Conservation (phyloP, 2,329 filamentous ascomycete genomes). For the Aspergillus pseudoglaucus region DNA sequence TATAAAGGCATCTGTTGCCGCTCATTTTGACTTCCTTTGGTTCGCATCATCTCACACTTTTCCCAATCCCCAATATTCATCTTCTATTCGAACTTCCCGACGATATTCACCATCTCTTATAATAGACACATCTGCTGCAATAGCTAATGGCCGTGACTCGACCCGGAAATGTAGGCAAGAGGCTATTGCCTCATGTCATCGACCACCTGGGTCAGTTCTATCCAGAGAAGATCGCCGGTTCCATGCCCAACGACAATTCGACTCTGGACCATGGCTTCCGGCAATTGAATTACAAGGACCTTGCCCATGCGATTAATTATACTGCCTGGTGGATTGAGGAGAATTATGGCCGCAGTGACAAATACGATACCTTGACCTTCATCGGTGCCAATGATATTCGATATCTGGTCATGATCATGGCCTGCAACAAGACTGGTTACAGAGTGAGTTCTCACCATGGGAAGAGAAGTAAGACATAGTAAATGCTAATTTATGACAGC, state of each 20-base stretch:
- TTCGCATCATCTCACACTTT: too few relatives aligned
- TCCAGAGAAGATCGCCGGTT: constrained; percentile 4
- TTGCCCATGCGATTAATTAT: constrained; percentile 17
- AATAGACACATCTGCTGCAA: not conserved
- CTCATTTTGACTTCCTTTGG: too few relatives aligned
- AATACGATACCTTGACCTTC: constrained; percentile 13
- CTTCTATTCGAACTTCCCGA: not conserved
- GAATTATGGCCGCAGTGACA: constrained; percentile 9
- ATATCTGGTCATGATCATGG: constrained; percentile 13
- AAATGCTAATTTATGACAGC: not conserved
- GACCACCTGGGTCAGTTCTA: constrained; percentile 5
- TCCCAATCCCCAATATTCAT: not conserved
- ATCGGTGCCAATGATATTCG: constrained; percentile 17
- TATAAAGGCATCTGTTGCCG: too few relatives aligned
- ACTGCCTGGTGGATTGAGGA: constrained; percentile 19
- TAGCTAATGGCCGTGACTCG: not conserved
- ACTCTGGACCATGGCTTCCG: constrained; percentile 5
- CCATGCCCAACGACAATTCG: constrained; percentile 2
- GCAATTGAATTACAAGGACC: constrained; percentile 12
- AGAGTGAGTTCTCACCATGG: constrained; percentile 6
- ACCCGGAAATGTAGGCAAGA: constrained; percentile 1
- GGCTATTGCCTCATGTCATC: constrained; percentile 6
- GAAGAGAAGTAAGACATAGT: not conserved
- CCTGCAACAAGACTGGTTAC: constrained; percentile 16
- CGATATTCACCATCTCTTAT: not conserved